Base-by-base conservation (phyloP, 106 monocot species). In the Apostasia shenzhenica region DNA sequence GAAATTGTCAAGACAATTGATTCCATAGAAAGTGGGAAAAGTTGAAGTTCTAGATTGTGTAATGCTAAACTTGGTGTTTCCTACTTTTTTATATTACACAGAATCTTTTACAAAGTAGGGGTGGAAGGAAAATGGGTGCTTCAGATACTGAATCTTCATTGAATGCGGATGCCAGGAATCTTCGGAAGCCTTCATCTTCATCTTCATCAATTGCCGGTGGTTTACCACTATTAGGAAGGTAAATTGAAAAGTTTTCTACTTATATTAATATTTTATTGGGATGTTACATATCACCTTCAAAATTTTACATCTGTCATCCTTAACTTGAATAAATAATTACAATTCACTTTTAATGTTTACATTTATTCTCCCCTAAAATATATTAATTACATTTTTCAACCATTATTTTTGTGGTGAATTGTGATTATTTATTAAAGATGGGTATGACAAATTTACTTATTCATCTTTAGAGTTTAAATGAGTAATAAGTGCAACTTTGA, bases 171-270 rank as follows among this genome's bases (percentile, higher is more conserved):
- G 8, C 78, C 14, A 77, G 76, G 42, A 85, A 78, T 48, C 53
- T 56, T 1, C 81, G 85, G 1, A 74, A 81, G 70, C 75, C 84
- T 51, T 78, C 80, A 50, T 26, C 50, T 5, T 70, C 78, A 72
- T 71, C 84, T 12, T 83, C 83, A 8, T 71, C 81, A 57, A 59
- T 85, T 76, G 67, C 62, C 54, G 81, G 85, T 48, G 85, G 81
- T 4, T 76, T 85, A 46, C 85, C 81, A 47, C 78, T 81, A 68
- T 72, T 85, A 10, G 78, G 81, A 58, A 85, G 81, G 85, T 85
- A 58, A 61, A 5, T 45, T 12, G 14, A 5, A 46, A 9, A n/a
- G 55, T 14, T 0, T 14, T 10, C 47, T 42, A 6, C 39, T 58
- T 57, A 4, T 6, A 1, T 57, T 26, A 1, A 9, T 9, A 38